phyloP scores from a whole-genome alignment of 2,329 filamentous ascomycete genomes.

The Coniosporium tulheliwenetii region DNA sequence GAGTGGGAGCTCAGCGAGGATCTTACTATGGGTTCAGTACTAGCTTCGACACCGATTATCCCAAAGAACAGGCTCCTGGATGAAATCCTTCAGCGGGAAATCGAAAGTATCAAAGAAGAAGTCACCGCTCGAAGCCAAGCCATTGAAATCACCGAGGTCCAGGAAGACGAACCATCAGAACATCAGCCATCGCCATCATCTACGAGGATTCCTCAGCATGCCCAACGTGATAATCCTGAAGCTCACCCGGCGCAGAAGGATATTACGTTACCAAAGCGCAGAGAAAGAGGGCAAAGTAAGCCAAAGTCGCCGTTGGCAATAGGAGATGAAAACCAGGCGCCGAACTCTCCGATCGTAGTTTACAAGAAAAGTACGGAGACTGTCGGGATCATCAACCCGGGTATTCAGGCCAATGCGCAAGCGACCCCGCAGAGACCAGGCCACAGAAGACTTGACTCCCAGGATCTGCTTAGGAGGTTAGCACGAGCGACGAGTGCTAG shows the following conservation, averaged over 20 bases:
- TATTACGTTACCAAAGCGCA: neutral
- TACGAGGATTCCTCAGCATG: too few relatives aligned
- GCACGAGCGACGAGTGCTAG: conserved; percentile 29
- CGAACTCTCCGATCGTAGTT: conserved; percentile 16
- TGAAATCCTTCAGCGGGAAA: conserved; percentile 25
- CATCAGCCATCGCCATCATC: too few relatives aligned
- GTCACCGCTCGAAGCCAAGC: conserved; percentile 13
- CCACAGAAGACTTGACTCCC: conserved; percentile 25
- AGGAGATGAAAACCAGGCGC: conserved; percentile 5
- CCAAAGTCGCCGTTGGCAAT: conserved; percentile 1
- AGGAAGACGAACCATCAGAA: too few relatives aligned
- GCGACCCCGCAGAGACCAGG: conserved; percentile 12
- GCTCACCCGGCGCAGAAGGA: neutral
- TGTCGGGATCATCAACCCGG: conserved; percentile 14
- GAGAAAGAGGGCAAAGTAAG: neutral
- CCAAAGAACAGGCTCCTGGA: conserved; percentile 23
- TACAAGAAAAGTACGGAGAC: conserved; percentile 19
- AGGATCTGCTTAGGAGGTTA: conserved; percentile 28
- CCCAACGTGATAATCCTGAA: too few relatives aligned
- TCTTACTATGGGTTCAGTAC: conserved; percentile 27
- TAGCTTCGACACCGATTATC: conserved; percentile 30
- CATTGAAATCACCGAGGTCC: too few relatives aligned
- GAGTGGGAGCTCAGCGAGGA: conserved; percentile 25
- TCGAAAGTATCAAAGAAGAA: conserved; percentile 20
- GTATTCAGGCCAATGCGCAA: conserved; percentile 10